Conservation (phyloP, 2,329 filamentous ascomycete species). For the Trichoderma lentiforme region DNA sequence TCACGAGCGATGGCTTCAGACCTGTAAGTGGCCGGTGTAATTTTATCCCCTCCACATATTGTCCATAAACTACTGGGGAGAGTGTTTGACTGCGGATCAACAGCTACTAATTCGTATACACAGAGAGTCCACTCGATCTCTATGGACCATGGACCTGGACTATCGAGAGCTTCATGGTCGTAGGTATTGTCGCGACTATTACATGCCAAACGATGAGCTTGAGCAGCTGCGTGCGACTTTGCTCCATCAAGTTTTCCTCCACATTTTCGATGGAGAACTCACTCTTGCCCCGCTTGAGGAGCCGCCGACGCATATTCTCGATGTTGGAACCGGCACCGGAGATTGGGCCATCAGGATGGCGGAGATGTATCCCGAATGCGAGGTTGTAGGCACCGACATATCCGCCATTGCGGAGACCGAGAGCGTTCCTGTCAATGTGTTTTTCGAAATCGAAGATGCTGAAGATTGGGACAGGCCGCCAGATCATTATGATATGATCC, state of each 20-base stretch:
- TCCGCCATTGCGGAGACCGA: conserved; percentile 55
- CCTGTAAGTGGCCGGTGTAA: conserved; percentile 36
- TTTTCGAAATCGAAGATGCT: conserved; percentile 59
- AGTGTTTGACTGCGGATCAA: not conserved
- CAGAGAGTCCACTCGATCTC: conserved; percentile 46
- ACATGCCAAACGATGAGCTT: conserved; percentile 63
- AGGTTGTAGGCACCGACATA: conserved; percentile 58
- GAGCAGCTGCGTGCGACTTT: conserved; percentile 62
- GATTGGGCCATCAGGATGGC: conserved; percentile 52
- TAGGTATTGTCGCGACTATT: conserved; percentile 60
- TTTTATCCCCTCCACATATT: not conserved
- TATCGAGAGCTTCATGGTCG: conserved; percentile 59
- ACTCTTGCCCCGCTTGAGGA: conserved; percentile 42
- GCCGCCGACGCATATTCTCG: conserved; percentile 44
- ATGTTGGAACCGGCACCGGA: conserved; percentile 58
- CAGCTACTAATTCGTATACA: not conserved
- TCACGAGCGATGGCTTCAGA: conserved; percentile 26
- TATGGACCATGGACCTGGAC: conserved; percentile 51
- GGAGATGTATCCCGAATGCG: conserved; percentile 50
- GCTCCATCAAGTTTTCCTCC: conserved; percentile 60
- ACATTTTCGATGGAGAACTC: conserved; percentile 44
- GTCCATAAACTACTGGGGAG: not conserved
- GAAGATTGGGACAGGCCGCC: conserved; percentile 56
- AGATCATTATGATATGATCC: conserved; percentile 54
- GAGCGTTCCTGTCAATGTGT: conserved; percentile 55